Evolutionary conservation across 768 basidiomycete genomes (phyloP), one percentile per base, ranked within the genome.

Genomic region (Dioszegia crocea): DNA sequence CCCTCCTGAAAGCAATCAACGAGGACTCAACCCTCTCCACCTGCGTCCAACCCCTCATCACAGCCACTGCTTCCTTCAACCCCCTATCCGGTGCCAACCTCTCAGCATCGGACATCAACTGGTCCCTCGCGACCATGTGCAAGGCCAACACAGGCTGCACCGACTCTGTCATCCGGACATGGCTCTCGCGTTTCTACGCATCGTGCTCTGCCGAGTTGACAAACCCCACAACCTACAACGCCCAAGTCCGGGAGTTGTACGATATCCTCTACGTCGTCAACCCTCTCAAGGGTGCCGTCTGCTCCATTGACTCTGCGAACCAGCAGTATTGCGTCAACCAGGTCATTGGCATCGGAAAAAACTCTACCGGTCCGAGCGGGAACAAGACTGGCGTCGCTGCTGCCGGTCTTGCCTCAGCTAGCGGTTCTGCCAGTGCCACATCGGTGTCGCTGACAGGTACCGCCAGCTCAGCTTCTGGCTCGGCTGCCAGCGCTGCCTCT

Each of bases 151-250:
- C 67, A 10, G 73, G 73, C 5, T 81, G 80, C 74, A 38, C 59
- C 40, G 75, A 78, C 59, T 81, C 78, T 39, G 71, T 80, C 58
- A 75, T 97, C 70, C 83, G 86, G 55, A 60, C 79, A 40, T 80
- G 84, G 65, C 84, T 97, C 54, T 78, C 83, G 52, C 57, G 79
- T 8, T 96, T 97, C 79, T 85, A 86, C 76, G 68, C 82, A 9
- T 81, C 82, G 11, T 99, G 94, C 81, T 57, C 79, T 0, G 57
- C 70, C 19, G 94, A 98, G 79, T 79, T 99, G 65, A 84, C 83
- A 2, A 73, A 70, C 26, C 47, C 65, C 17, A 66, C 70, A 24
- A 58, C 57, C 4, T 74, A 75, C 73, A 73, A 75, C 61, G 56
- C 57, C 45, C 73, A 80, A 24, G 87, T 96, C 45, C 74, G 84